phyloP scores from a whole-genome alignment of 2,329 filamentous ascomycete genomes.

The Albifimbria verrucaria region DNA sequence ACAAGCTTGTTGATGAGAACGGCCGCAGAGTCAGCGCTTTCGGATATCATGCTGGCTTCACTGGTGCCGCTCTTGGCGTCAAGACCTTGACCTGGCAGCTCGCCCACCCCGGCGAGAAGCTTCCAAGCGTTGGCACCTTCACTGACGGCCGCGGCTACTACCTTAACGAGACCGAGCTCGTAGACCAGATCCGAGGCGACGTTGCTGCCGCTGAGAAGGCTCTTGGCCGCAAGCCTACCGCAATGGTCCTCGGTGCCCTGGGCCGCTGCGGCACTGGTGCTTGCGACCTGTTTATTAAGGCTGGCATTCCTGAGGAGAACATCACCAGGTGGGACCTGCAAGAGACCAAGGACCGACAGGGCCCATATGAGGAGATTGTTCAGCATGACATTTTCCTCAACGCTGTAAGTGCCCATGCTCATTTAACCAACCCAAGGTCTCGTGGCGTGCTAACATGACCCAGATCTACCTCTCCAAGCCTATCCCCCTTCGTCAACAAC shows the following conservation, averaged over 20 bases:
- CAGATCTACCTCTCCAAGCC: slow-evolving; percentile 70
- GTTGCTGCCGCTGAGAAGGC: slow-evolving; percentile 69
- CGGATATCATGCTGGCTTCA: slow-evolving; percentile 73
- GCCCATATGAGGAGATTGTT: slow-evolving; percentile 76
- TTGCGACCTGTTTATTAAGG: slow-evolving; percentile 72
- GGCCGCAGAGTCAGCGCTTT: slow-evolving; percentile 72
- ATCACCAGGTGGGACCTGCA: slow-evolving; percentile 68
- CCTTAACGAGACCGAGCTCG: slow-evolving; percentile 65
- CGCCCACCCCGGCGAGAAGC: slow-evolving; percentile 62
- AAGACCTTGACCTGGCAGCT: slow-evolving; percentile 84
- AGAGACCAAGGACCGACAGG: slow-evolving; percentile 65
- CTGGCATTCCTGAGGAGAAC: slow-evolving; percentile 46
- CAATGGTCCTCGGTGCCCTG: slow-evolving; percentile 82
- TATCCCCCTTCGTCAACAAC: slow-evolving; percentile 76
- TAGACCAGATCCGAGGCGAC: slow-evolving; percentile 21
- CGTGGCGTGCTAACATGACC: slow-evolving; percentile 3
- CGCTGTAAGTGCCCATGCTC: slow-evolving; percentile 26
- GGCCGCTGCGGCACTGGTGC: slow-evolving; percentile 83
- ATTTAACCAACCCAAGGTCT: neutral
- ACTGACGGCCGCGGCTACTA: slow-evolving; percentile 58
- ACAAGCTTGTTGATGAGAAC: slow-evolving; percentile 58
- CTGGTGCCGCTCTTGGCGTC: slow-evolving; percentile 69
- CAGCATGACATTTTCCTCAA: slow-evolving; percentile 78
- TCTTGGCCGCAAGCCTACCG: slow-evolving; percentile 65
- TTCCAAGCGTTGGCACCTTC: slow-evolving; percentile 45